phyloP scores from a whole-genome alignment of 257 asterid genomes.

The Solanum chilense region DNA sequence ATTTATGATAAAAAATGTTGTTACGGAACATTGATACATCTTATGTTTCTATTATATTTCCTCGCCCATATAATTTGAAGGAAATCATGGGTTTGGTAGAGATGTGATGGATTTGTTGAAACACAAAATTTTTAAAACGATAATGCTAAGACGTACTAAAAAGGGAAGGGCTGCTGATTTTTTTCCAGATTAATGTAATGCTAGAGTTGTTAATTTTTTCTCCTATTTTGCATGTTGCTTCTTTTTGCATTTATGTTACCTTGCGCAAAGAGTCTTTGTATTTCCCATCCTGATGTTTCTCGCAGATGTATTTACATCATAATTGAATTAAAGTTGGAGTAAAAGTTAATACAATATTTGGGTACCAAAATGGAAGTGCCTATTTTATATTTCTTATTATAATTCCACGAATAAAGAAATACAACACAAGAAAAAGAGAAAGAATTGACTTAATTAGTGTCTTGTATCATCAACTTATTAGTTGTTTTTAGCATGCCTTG shows the following conservation, averaged over 20 bases:
- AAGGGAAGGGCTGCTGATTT: constrained; percentile 94
- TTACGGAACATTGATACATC: neutral
- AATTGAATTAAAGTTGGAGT: neutral
- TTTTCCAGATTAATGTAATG: neutral
- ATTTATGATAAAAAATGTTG: neutral
- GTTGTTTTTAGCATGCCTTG: neutral
- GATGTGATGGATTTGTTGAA: constrained; percentile 78
- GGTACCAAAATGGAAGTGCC: neutral
- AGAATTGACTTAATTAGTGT: neutral
- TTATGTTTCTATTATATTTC: constrained; percentile 41
- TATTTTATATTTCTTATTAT: neutral
- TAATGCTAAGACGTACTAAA: constrained; percentile 81
- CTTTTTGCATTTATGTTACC: constrained; percentile 37
- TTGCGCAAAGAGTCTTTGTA: constrained; percentile 69
- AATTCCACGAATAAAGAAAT: neutral
- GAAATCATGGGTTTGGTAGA: constrained; percentile 34
- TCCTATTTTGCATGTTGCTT: neutral
- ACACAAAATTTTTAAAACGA: constrained; percentile 62
- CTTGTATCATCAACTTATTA: neutral
- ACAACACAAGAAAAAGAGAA: neutral
- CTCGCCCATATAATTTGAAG: constrained; percentile 57
- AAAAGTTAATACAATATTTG: neutral
- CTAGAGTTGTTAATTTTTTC: neutral
- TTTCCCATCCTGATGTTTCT: neutral
- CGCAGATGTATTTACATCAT: neutral